Percentiles rank a stretch among this genome's conserved stretches.
These are phyloP conservation scores for Xylaria flabelliformis DNA, from an alignment of 495 filamentous ascomycete genomes.

Conservation along the genomic window DNA sequence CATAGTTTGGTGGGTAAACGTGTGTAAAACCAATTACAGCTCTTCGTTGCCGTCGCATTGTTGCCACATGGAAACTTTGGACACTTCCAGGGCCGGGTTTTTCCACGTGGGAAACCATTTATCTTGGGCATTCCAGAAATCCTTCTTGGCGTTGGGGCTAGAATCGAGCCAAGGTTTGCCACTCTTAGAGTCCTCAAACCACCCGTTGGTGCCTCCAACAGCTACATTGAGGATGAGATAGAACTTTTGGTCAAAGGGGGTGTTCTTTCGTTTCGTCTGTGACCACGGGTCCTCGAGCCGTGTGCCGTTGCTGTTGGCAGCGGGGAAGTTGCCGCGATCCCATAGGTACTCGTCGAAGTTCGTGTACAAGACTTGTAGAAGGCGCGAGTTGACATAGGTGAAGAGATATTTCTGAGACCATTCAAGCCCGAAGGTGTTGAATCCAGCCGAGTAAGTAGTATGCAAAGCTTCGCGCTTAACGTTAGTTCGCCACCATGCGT, in stretches of 20 bases:
- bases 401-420: conserved; percentile 90
- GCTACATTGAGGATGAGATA: conserved; percentile 84
- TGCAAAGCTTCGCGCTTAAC: conserved; percentile 77
- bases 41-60: conserved; percentile 67
- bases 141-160: conserved; percentile 66
- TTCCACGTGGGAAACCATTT: conserved; percentile 81
- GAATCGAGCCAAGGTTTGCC: conserved; percentile 83
- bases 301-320: conserved; percentile 71
- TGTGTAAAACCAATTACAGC: conserved; percentile 32
- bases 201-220: conserved; percentile 84
- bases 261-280: conserved; percentile 63
- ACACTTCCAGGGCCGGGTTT: conserved; percentile 70
- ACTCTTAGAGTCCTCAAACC: conserved; percentile 73
- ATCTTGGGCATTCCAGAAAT: conserved; percentile 73
- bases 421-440: conserved; percentile 80
- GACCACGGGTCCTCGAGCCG: conserved; percentile 71
- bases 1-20: background rate
- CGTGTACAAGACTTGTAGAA: conserved; percentile 79
- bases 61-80: conserved; percentile 81
- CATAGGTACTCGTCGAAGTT: conserved; percentile 77
- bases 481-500: conserved; percentile 80
- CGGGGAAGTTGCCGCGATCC: conserved; percentile 75
- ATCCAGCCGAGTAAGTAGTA: conserved; percentile 70
- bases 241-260: conserved; percentile 83
- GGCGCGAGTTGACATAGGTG: conserved; percentile 80